A percentile compares a stretch with the other conserved stretches of the same genome.
These are phyloP conservation scores for Hanseniaspora lachancei DNA, from an alignment of 805 yeast genomes.

Conservation along the genomic window DNA sequence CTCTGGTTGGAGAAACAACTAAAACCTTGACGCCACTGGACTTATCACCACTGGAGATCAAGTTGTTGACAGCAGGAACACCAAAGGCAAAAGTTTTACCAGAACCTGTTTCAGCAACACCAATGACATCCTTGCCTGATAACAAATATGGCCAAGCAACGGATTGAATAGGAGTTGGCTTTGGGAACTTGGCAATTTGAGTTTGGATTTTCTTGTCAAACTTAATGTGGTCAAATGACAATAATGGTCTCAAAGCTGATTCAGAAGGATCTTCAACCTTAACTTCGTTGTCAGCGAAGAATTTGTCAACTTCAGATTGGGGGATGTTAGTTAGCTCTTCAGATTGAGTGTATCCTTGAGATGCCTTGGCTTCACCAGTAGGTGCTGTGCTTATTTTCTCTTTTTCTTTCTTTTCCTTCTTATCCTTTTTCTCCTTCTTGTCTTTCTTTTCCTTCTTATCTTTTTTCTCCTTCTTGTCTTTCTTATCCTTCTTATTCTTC, in stretches of 20 bases:
- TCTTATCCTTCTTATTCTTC: slow-evolving; percentile 24
- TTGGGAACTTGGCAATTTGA: slow-evolving; percentile 60
- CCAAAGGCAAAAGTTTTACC: slow-evolving; percentile 97
- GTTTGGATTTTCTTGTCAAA: slow-evolving; percentile 43
- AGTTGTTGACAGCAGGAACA: slow-evolving; percentile 81
- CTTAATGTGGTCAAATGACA: slow-evolving; percentile 51
- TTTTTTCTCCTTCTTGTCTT: slow-evolving; percentile 25
- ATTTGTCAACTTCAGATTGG: slow-evolving; percentile 46
- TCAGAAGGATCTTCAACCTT: slow-evolving; percentile 56
- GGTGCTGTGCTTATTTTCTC: slow-evolving; percentile 15
- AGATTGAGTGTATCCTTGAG: slow-evolving; percentile 29
- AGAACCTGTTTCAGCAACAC: slow-evolving; percentile 97
- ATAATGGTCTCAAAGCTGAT: slow-evolving; percentile 48
- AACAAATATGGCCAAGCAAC: slow-evolving; percentile 87
- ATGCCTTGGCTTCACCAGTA: slow-evolving; percentile 10
- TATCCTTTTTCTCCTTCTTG: slow-evolving; percentile 22
- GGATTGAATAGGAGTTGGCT: slow-evolving; percentile 93
- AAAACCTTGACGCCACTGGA: slow-evolving; percentile 53
- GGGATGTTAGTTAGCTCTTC: slow-evolving; percentile 31
- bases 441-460: slow-evolving; percentile 22
- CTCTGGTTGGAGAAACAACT: slow-evolving; percentile 93
- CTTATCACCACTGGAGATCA: slow-evolving; percentile 29
- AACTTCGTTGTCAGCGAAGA: slow-evolving; percentile 59
- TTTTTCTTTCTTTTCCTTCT: slow-evolving; percentile 30
- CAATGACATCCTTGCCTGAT: slow-evolving; percentile 71